A percentile compares a stretch with the other conserved stretches of the same genome.
Conservation (phyloP, 2,329 filamentous ascomycete species). For the Colletotrichum euphorbiae region DNA sequence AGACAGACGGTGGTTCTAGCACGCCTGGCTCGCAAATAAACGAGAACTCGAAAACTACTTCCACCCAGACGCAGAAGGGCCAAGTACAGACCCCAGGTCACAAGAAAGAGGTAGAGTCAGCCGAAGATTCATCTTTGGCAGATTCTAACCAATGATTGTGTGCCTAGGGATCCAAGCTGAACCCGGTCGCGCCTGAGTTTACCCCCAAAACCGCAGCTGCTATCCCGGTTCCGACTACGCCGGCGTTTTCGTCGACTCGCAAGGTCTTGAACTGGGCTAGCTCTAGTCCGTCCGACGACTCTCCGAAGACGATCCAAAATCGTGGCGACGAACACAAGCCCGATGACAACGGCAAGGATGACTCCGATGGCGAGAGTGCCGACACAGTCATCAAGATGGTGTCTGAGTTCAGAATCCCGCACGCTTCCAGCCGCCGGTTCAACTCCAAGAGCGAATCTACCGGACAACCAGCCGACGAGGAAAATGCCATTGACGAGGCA, state of each 20-base stretch:
- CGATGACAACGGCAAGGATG: neutral
- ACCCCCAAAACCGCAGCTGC: constrained; percentile 56
- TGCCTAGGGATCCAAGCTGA: constrained; percentile 62
- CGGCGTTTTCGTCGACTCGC: neutral
- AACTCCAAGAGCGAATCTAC: constrained; percentile 33
- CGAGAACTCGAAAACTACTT: constrained; percentile 48
- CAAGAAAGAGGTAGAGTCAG: constrained; percentile 63
- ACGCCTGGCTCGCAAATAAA: constrained; percentile 12
- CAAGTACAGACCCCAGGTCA: constrained; percentile 49
- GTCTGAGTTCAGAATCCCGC: constrained; percentile 23
- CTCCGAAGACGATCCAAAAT: neutral
- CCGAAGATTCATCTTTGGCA: constrained; percentile 42
- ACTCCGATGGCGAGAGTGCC: constrained; percentile 21
- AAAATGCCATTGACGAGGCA: neutral
- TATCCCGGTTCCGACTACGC: constrained; percentile 36
- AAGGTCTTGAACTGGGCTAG: constrained; percentile 28
- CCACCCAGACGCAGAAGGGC: constrained; percentile 38
- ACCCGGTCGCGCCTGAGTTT: constrained; percentile 67
- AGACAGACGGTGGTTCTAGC: constrained; percentile 49
- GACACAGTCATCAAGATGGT: constrained; percentile 31
- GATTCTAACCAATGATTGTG: constrained; percentile 56
- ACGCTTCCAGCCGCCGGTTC: constrained; percentile 15
- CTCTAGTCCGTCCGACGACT: constrained; percentile 20
- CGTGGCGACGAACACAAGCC: neutral
- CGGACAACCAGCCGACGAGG: constrained; percentile 3